phyloP scores from a whole-genome alignment of 768 basidiomycete genomes.

The Leccinum longicurvipes region DNA sequence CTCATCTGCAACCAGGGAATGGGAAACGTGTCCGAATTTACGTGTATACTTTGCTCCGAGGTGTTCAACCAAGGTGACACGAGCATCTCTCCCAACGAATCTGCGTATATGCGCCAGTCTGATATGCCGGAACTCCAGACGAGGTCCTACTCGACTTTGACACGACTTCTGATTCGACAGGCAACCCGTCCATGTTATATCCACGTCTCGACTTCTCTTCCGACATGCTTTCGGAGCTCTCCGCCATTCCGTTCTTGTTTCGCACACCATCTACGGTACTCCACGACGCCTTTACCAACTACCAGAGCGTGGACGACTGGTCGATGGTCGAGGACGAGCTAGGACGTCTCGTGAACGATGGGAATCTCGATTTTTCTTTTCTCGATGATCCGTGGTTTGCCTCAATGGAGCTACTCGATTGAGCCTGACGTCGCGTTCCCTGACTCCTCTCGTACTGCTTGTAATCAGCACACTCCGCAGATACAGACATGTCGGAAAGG shows the following conservation, averaged over 20 bases:
- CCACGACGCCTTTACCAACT: not conserved
- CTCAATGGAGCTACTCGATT: conserved; percentile 14
- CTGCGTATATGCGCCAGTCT: conserved; percentile 21
- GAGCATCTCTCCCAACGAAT: not conserved
- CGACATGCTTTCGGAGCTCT: conserved; percentile 22
- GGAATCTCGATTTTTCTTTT: conserved; percentile 28
- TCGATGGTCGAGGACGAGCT: conserved; percentile 20
- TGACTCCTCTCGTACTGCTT: not conserved
- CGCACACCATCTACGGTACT: conserved; percentile 16
- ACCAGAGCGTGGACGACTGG: conserved; percentile 9
- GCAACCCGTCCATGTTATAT: not conserved
- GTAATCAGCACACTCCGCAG: not conserved
- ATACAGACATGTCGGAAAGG: not conserved
- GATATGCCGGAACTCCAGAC: conserved; percentile 11
- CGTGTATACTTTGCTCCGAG: conserved; percentile 21
- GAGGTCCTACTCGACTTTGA: not conserved
- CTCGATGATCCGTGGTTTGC: conserved; percentile 17
- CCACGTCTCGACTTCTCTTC: conserved; percentile 13
- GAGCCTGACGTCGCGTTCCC: not conserved
- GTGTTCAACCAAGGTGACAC: conserved; percentile 20
- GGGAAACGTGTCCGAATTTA: conserved; percentile 9
- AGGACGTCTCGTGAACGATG: conserved; percentile 16
- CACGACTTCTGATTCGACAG: not conserved
- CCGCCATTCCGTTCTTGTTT: conserved; percentile 31
- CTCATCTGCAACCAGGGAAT: conserved; percentile 18